Base-by-base conservation (phyloP, 345 rosid genomes). In the Streptanthus diversifolius region DNA sequence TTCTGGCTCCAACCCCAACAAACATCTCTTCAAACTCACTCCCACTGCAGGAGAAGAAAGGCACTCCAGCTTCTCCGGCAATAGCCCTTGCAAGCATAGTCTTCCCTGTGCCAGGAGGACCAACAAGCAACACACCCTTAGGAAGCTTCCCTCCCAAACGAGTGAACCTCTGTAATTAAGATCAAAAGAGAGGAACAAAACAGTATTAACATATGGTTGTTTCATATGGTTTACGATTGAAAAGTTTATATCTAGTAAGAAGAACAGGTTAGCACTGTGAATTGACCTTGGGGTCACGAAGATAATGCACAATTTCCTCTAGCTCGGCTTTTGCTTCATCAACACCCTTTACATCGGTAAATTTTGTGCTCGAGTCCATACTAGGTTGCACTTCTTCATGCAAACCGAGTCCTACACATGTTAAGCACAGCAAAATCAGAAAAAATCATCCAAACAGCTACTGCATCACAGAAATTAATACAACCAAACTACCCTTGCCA, bases 1-100 rank as follows among this genome's bases (percentile, higher is more conserved):
- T 84, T 69, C 96, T 82, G 39, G 99, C 99, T 83, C 99, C 99
- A 76, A 90, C 99, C 15, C 98, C 99, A 73, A 95, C 99, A 82
- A 90, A 95, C 97, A 95, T 90, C 83, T 95, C 99, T 77, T 95
- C 99, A 61, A 95, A 95, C 77, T 95, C 99, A 62, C 99, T 95
- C 59, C 99, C 99, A 71, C 99, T 95, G 88, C 98, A 90, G 17
- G 97, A 95, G 83, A 90, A 95, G 84, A 95, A 95, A 52, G 99
- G 99, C 66, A 92, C 97, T 55, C 98, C 93, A 30, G 98, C 98
- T 86, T 95, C 98, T 44, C 99, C 99, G 35, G 99, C 99, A 63
- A 95, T 91, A 54, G 99, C 97, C 43, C 99, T 92, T 41, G 99
- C 99, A 62, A 92, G 82, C 97, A 95, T 91, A 22, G 99, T 95